These are phyloP conservation scores for Tolypocladium capitatum DNA, from an alignment of 2,329 filamentous ascomycete species.

Conservation along the genomic window DNA sequence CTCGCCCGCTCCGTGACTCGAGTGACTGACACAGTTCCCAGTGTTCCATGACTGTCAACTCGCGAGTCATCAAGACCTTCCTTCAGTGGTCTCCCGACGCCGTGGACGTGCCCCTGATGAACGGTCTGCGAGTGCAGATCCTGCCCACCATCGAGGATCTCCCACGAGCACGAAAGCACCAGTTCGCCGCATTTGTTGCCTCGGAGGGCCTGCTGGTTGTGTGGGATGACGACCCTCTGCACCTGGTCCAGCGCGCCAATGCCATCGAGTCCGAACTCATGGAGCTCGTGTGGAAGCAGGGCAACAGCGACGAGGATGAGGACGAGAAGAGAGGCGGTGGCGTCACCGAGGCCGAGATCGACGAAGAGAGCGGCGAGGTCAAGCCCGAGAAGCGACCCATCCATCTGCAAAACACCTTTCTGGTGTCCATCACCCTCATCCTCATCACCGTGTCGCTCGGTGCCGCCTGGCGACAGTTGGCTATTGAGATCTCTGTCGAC, in stretches of 20 bases:
- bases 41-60: constrained; percentile 73
- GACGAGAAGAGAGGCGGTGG: constrained; percentile 35
- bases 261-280: constrained; percentile 65
- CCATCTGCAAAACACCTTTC: constrained; percentile 55
- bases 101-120: constrained; percentile 61
- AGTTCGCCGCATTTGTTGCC: constrained; percentile 68
- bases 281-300: constrained; percentile 60
- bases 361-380: constrained; percentile 57
- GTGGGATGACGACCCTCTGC: constrained; percentile 69
- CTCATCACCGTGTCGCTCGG: constrained; percentile 55
- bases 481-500: constrained; percentile 55
- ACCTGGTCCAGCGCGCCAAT: constrained; percentile 56
- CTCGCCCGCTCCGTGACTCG: not conserved
- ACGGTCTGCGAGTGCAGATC: constrained; percentile 66
- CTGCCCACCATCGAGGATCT: constrained; percentile 59
- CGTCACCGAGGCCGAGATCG: constrained; percentile 42
- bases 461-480: constrained; percentile 55
- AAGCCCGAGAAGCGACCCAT: constrained; percentile 52
- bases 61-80: constrained; percentile 66
- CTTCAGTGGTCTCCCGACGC: constrained; percentile 60
- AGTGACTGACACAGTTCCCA: constrained; percentile 14
- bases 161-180: constrained; percentile 58
- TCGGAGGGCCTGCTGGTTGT: constrained; percentile 59
- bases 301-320: constrained; percentile 38
- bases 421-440: constrained; percentile 53